phyloP scores from a whole-genome alignment of 108 stramenopile genomes.

The Fragilaria crotonensis region DNA sequence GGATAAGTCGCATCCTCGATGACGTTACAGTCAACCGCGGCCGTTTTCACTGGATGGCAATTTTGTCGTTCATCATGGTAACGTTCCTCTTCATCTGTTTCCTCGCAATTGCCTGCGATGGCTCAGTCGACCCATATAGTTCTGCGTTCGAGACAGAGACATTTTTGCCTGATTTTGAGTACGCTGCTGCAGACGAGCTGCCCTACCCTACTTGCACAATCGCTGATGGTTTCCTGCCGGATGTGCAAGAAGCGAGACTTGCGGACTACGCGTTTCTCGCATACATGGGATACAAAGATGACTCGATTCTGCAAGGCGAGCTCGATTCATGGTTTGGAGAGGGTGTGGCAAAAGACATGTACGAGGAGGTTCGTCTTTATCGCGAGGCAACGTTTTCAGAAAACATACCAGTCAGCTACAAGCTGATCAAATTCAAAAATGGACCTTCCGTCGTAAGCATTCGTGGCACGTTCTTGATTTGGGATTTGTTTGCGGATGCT shows the following conservation, averaged over 20 bases:
- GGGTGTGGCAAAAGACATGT: conserved; percentile 32
- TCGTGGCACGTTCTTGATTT: conserved; percentile 60
- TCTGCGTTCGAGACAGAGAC: neutral
- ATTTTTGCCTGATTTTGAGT: conserved; percentile 18
- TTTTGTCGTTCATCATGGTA: neutral
- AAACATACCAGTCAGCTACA: conserved; percentile 59
- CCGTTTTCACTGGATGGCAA: neutral
- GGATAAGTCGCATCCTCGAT: neutral
- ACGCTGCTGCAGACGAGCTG: conserved; percentile 7
- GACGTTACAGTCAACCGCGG: neutral
- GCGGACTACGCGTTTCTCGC: conserved; percentile 50
- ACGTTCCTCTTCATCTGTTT: neutral
- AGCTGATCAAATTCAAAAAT: conserved; percentile 38
- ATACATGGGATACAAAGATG: conserved; percentile 10
- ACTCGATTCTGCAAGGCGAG: conserved; percentile 14
- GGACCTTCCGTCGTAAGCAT: conserved; percentile 51
- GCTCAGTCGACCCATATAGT: no score
- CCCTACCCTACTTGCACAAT: conserved; percentile 8
- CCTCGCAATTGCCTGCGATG: neutral
- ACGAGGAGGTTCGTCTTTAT: conserved; percentile 35
- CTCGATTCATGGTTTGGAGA: conserved; percentile 57
- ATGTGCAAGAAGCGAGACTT: conserved; percentile 8
- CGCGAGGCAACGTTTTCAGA: no score
- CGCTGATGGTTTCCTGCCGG: conserved; percentile 1
- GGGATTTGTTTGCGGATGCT: conserved; percentile 63